Evolutionary conservation across 1,139 yeast species (phyloP), one percentile per base, ranked within the genome.

Genomic region (Nadsonia commutata): DNA sequence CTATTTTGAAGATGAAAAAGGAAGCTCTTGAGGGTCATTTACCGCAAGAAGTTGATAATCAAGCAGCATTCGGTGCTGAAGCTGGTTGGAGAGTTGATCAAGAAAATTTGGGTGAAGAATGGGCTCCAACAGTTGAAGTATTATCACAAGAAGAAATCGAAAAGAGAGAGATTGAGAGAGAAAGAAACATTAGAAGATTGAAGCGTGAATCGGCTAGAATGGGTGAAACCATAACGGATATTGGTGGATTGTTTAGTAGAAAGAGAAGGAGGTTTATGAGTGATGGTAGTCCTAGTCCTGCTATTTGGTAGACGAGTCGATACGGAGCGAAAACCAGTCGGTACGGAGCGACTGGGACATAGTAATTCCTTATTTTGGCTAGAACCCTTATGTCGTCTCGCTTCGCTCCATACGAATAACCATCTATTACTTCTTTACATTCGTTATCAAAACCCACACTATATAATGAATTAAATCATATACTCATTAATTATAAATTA

Each of bases 131-230:
- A 33, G 80, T 90, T 2, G 97, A 88, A 60, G 74, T 76, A 7
- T 69, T 90, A 48, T 78, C 94, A 1, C 90, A 85, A 41, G 88
- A 90, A 72, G 98, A 90, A 63, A 85, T 90, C 46, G 97, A 88
- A 57, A 81, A 83, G 63, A 74, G 97, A 50, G 97, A 90, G 58
- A 85, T 88, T 51, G 98, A 93, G 62, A 78, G 94, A 56, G 96
- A 88, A 52, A 74, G 98, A 61, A 85, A 83, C 56, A 72, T 85
- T 49, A 76, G 98, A 61, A 76, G 98, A 58, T 70, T 86, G 56
- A 88, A 93, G 67, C 76, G 98, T 61, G 98, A 93, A 59, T 78
- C 85, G 20, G 76, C 82, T 11, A 44, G 60, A 37, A 52, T 56
- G 59, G 57, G 57, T 9, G 54, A 53, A 20, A 54, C 47, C 20